These are phyloP conservation scores for Nicotiana noctiflora DNA, from an alignment of 257 asterid genomes.

Conservation along the genomic window DNA sequence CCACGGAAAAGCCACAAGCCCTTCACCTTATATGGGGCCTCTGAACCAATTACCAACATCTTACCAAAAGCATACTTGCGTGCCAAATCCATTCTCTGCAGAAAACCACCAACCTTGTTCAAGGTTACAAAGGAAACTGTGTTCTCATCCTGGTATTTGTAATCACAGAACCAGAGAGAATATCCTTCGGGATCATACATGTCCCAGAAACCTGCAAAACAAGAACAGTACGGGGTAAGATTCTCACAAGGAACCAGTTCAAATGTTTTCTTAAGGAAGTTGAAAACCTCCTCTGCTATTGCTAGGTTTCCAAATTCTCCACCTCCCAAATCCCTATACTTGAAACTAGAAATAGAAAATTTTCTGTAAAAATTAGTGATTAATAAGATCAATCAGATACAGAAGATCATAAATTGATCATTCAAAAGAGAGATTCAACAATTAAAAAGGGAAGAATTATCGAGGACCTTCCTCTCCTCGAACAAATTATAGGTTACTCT, in stretches of 20 bases:
- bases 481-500: not conserved
- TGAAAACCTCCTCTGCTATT: not conserved
- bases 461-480: too few species aligned
- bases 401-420: too few species aligned
- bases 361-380: too few species aligned
- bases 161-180: conserved; percentile 94
- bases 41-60: conserved; percentile 82
- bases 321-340: not conserved
- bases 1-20: conserved; percentile 96
- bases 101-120: conserved; percentile 91
- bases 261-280: not conserved
- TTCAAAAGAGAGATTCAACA: too few species aligned
- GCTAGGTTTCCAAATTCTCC: not conserved
- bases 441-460: too few species aligned
- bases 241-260: not conserved
- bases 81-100: conserved; percentile 90
- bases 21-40: conserved; percentile 78
- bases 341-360: not conserved
- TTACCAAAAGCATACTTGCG: conserved; percentile 95
- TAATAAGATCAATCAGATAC: too few species aligned
- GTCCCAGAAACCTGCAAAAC: conserved; percentile 81
- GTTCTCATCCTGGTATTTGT: conserved; percentile 91
- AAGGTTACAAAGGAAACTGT: conserved; percentile 75
- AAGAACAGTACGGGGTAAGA: not conserved
- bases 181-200: conserved; percentile 97